These are phyloP conservation scores for Saxophila tyrrhenica DNA, from an alignment of 495 filamentous ascomycete species.

Conservation along the genomic window DNA sequence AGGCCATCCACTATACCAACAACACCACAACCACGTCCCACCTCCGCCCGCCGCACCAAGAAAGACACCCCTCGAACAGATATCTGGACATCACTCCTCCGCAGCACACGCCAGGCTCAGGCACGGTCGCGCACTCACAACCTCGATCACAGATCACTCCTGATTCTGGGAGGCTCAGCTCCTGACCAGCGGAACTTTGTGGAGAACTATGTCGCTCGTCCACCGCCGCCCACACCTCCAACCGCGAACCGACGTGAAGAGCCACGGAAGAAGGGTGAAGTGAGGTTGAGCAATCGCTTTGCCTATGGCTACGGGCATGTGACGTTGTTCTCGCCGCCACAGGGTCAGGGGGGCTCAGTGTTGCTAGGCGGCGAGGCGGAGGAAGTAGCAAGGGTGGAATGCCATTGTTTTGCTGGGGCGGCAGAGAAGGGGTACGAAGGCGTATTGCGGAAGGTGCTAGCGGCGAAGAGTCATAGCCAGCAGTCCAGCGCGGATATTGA, in stretches of 20 bases:
- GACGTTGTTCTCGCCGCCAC: constrained; percentile 14
- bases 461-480: neutral
- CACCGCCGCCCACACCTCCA: constrained; percentile 12
- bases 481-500: neutral
- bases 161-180: constrained; percentile 14
- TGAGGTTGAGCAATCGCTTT: constrained; percentile 17
- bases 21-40: neutral
- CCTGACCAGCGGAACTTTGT: constrained; percentile 14
- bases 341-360: neutral
- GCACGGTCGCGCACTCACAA: constrained; percentile 12
- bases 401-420: constrained; percentile 14
- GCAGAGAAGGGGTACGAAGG: constrained; percentile 12
- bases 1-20: neutral
- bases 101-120: constrained; percentile 19
- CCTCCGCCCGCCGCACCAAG: neutral
- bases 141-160: constrained; percentile 6
- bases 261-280: constrained; percentile 5
- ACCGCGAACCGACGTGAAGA: neutral
- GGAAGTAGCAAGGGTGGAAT: constrained; percentile 15
- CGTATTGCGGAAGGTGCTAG: constrained; percentile 10
- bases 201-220: constrained; percentile 5
- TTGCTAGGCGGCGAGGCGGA: constrained; percentile 14
- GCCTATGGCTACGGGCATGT: constrained; percentile 20
- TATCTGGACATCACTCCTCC: constrained; percentile 18
- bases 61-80: constrained; percentile 10